A percentile compares a stretch with the other conserved stretches of the same genome.
Evolutionary conservation across 805 yeast genomes (phyloP).

Genomic region (Yarrowia sp.): DNA sequence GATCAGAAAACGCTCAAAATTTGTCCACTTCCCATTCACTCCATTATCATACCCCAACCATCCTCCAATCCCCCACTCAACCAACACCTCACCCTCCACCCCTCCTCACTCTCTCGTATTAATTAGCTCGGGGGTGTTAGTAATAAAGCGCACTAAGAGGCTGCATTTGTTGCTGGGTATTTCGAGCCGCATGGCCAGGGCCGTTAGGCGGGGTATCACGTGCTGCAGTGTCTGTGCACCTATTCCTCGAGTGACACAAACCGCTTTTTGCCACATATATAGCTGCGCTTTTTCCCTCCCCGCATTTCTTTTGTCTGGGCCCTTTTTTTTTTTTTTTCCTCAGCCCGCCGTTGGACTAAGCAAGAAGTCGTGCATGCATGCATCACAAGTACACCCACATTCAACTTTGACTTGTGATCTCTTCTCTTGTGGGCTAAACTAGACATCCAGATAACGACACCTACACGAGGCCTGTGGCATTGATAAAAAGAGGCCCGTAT

Average conservation of each 20-base stretch:
- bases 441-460: too few relatives aligned
- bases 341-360: not conserved
- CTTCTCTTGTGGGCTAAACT: too few relatives aligned
- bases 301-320: not conserved
- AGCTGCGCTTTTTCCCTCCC: not conserved
- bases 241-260: not conserved
- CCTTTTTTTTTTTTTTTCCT: not conserved
- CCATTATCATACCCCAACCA: too few relatives aligned
- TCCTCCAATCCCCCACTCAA: too few relatives aligned
- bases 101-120: too few relatives aligned
- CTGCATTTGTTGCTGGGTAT: slow-evolving; percentile 4
- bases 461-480: too few relatives aligned
- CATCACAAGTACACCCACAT: not conserved
- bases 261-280: not conserved
- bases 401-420: slow-evolving; percentile 1
- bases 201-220: not conserved
- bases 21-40: too few relatives aligned
- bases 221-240: not conserved
- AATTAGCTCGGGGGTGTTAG: not conserved
- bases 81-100: too few relatives aligned
- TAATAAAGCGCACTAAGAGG: not conserved
- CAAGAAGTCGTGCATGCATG: not conserved
- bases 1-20: too few relatives aligned
- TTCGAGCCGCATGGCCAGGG: not conserved
- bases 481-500: too few relatives aligned